Evolutionary conservation across 768 basidiomycete species (phyloP).

Genomic region (Cystoderma amianthinum): DNA sequence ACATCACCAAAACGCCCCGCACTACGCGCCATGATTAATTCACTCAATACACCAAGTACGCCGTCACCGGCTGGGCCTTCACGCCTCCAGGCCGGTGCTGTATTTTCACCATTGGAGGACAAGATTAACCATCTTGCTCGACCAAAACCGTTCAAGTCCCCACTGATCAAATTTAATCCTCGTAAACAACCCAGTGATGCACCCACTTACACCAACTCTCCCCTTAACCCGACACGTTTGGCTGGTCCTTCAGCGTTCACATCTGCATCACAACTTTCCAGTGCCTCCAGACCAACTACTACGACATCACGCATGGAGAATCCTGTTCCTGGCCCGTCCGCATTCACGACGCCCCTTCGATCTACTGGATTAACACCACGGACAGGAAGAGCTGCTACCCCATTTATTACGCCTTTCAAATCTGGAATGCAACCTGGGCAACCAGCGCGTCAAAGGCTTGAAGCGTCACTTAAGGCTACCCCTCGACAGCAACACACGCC

Average conservation of each 20-base stretch:
- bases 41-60: slow-evolving; percentile 28
- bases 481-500: neutral
- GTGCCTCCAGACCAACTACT: neutral
- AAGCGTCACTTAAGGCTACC: slow-evolving; percentile 4
- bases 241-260: slow-evolving; percentile 2
- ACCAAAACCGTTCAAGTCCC: slow-evolving; percentile 41
- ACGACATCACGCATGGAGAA: too few species aligned
- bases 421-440: slow-evolving; percentile 38
- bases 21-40: slow-evolving; percentile 30
- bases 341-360: too few species aligned
- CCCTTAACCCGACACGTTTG: slow-evolving; percentile 18
- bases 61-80: slow-evolving; percentile 27
- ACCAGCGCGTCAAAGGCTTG: slow-evolving; percentile 23
- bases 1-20: slow-evolving; percentile 22
- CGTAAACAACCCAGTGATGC: slow-evolving; percentile 3
- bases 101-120: slow-evolving; percentile 8
- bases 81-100: slow-evolving; percentile 9
- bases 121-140: slow-evolving; percentile 8
- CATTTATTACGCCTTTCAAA: slow-evolving; percentile 65
- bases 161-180: slow-evolving; percentile 22
- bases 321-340: too few species aligned
- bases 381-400: slow-evolving; percentile 4
- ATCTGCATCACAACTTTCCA: slow-evolving; percentile 4
- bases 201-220: slow-evolving; percentile 14
- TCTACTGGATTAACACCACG: neutral